Evolutionary conservation across 805 yeast genomes (phyloP), one percentile per base, ranked within the genome.

Genomic region (Yarrowia phangngaensis): DNA sequence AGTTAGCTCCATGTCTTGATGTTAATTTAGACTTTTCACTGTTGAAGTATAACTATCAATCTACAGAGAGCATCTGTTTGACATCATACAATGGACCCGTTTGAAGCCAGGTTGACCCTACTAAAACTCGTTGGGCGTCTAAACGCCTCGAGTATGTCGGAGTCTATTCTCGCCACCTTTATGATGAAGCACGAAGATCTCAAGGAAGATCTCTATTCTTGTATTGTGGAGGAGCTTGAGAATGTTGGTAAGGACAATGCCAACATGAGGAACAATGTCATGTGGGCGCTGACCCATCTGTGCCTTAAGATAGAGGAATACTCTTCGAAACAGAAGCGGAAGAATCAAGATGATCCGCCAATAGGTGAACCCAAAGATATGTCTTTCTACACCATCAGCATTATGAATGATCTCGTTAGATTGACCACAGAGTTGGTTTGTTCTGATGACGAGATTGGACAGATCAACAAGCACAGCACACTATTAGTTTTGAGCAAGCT

Each of bases 71-170:
- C n/a, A n/a, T n/a, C n/a, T n/a, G n/a, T n/a, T n/a, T n/a, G 15
- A 24, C 16, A 12, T 12, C 28, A 34, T 7, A n/a, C n/a, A 3
- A 86, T 89, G 95, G 96, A 89, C 61, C 80, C 95, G 1, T 85
- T 90, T 63, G 95, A 86, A 59, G 88, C 89, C 4, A 74, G 90
- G 52, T 67, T 86, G 35, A 83, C 82, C 63, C 82, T 89, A 58
- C 72, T 78, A 5, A 84, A 80, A 56, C 75, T 79, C 33, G 70
- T 89, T 49, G 73, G 79, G 55, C 63, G 71, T 6, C 67, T 90
- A 31, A 80, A 78, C 32, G 89, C 95, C 0, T 74, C 87, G 1
- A 51, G 55, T 1, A 51, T 58, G 11, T 54, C 59, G 9, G 61
- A 61, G 26, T 62, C 63, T 20, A 43, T 27, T 3, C 59, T 58